phyloP scores from a whole-genome alignment of 306 rosid genomes.

The Trichosanthes truncata region DNA sequence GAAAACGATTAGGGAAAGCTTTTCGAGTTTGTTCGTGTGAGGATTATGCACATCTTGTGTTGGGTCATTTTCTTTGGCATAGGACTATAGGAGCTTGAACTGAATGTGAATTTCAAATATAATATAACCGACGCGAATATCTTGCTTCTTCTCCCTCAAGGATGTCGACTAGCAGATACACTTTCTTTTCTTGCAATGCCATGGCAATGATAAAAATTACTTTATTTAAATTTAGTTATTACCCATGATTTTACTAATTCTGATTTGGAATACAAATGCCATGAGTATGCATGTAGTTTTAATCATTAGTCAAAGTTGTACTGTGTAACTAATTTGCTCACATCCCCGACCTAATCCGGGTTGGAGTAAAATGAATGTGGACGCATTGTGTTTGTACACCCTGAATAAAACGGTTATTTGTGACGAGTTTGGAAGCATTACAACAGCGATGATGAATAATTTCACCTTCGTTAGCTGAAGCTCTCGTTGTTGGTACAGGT shows the following conservation, averaged over 20 bases:
- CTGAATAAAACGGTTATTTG: too few relatives aligned
- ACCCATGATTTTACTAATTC: too few relatives aligned
- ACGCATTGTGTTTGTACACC: too few relatives aligned
- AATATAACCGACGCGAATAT: background rate
- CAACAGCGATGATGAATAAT: too few relatives aligned
- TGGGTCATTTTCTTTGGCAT: background rate
- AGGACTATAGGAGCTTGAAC: background rate
- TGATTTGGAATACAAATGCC: too few relatives aligned
- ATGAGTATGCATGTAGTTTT: too few relatives aligned
- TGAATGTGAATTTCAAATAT: background rate
- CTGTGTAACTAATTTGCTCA: too few relatives aligned
- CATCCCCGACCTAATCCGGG: too few relatives aligned
- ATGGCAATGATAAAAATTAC: background rate
- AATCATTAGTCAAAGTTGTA: too few relatives aligned
- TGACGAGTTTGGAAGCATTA: too few relatives aligned
- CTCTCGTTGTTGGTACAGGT: conserved; percentile 97
- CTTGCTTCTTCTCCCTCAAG: background rate
- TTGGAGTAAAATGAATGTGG: too few relatives aligned
- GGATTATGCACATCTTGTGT: background rate
- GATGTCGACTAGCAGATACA: background rate
- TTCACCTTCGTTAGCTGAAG: too few relatives aligned
- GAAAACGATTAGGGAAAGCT: background rate
- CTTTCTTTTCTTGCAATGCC: background rate
- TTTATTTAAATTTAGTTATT: background rate
- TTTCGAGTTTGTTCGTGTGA: background rate